Evolutionary conservation across 371 early-diverging fungal species (phyloP), one percentile per base, ranked within the genome.

Genomic region (Apophysomyces elegans): DNA sequence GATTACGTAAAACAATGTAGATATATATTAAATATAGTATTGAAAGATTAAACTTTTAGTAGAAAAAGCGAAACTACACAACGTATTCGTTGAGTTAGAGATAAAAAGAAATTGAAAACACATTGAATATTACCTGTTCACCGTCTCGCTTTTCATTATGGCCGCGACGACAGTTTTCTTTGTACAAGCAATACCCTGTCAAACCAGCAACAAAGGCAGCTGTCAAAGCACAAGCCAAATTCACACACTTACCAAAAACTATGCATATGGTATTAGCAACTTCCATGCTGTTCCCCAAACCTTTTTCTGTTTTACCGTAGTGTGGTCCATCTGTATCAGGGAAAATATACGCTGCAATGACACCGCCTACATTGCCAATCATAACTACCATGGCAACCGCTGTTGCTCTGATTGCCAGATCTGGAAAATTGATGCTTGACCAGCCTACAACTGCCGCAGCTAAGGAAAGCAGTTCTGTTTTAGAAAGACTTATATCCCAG

Each of bases 351-450:
- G 78, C 74, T 5, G 78, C 74, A 21, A 76, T 62, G 16, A 81
- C 69, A 21, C 76, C 70, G 54, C 81, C 81, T 14, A 56, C 46
- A 36, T 76, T 76, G 1, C 81, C 81, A 2, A 81, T 44, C 75
- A 76, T 76, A 16, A 81, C 69, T 7, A 78, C 72, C 2, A 73
- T 39, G 5, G 81, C 81, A 6, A 81, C 77, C 7, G 76, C 75
- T 14, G 78, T 71, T 0, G 72, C 78, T 35, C 78, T 67, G 11
- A 72, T 66, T n/a, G 70, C 68, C 0, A 72, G 45, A 37, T 75
- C 67, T 36, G 70, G 73, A 59, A 64, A 73, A 45, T 81, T 74
- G 35, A 78, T 65, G 8, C 76, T 57, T 4, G 81, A 70, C 74
- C 76, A 77, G 1, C 77, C 72, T n/a, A 81, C 66, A 21, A 72